Percentiles rank a stretch among this genome's conserved stretches.
Conservation (phyloP, 169 alveolate species). For the Babesia ovis region DNA sequence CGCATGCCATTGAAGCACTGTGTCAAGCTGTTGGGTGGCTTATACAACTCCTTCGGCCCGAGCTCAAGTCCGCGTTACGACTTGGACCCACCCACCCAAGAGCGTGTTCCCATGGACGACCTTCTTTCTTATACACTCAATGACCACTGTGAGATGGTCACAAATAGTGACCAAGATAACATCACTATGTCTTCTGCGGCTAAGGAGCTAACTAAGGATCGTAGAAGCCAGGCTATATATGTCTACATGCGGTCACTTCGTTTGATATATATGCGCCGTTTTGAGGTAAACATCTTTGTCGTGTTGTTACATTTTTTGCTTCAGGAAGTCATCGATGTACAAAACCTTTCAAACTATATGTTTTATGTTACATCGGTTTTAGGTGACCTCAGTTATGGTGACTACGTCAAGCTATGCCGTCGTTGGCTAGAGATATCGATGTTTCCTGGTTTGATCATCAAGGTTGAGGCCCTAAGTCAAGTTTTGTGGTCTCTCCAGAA, state of each 20-base stretch:
- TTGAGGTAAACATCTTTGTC: slow-evolving; percentile 10
- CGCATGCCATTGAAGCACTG: slow-evolving; percentile 21
- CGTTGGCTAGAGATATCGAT: slow-evolving; percentile 15
- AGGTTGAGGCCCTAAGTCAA: slow-evolving; percentile 56
- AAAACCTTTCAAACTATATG: slow-evolving; percentile 42
- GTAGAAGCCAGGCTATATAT: background rate
- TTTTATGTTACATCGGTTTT: slow-evolving; percentile 39
- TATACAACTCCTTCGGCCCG: slow-evolving; percentile 7
- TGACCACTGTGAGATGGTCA: background rate
- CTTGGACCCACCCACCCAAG: background rate
- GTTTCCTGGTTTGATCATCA: background rate
- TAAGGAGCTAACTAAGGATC: background rate
- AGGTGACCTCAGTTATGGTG: slow-evolving; percentile 26
- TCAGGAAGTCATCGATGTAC: slow-evolving; percentile 42
- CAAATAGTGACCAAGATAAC: background rate
- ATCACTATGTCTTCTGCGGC: background rate
- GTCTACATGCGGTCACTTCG: background rate
- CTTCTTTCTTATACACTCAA: slow-evolving; percentile 19
- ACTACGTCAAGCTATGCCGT: slow-evolving; percentile 13
- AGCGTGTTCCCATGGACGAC: slow-evolving; percentile 34
- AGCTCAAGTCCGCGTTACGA: background rate
- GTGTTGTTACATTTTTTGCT: background rate
- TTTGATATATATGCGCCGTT: slow-evolving; percentile 11
- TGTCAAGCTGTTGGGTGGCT: slow-evolving; percentile 34
- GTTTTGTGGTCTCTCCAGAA: slow-evolving; percentile 65